Base-by-base conservation (phyloP, 1,284 basidiomycete species). In the Calocybe gambosa region DNA sequence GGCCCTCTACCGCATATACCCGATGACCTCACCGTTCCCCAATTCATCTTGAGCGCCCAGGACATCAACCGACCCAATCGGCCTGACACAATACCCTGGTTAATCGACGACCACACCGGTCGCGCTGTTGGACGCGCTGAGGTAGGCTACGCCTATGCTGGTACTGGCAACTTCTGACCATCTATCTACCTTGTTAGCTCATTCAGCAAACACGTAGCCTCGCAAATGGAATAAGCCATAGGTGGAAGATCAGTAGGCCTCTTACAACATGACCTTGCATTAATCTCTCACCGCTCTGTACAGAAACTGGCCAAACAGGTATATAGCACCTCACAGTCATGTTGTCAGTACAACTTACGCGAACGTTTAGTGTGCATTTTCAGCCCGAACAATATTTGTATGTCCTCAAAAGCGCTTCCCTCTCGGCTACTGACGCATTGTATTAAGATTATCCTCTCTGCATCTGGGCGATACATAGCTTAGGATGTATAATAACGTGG, bases 401-500 rank as follows among this genome's bases (percentile, higher is more conserved):
- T 19, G 10, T 39, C 38, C 29, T 6, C 23, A 20, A 29, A 9
- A 40, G 21, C n/a, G 42, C 23, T 42, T 42, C 28, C 19, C 45
- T 53, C 41, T 41, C 5, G 15, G 13, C 21, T 49, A 42, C 40
- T 45, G 20, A 34, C 36, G 9, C 18, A 47, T 13, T 23, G 33
- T 26, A 43, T 28, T 20, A 51, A 85, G 88, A 89, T 60, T 92
- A 89, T 52, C 77, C 80, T 0, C 68, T 81, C 7, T 70, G 70
- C 1, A 67, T 90, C 9, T 92, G 89, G 88, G 90, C 86, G 1
- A 64, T 71, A 1, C 87, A 90, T 54, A 75, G 77, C 35, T 63
- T 89, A 10, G 88, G 89, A 9, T 89, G 71, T 2, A 76, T 85
- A 43, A 70, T 85, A 61, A 83, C 83, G 73, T 80, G 62, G 56